phyloP scores from a whole-genome alignment of 2,329 filamentous ascomycete genomes.

The Claviceps spartinae region DNA sequence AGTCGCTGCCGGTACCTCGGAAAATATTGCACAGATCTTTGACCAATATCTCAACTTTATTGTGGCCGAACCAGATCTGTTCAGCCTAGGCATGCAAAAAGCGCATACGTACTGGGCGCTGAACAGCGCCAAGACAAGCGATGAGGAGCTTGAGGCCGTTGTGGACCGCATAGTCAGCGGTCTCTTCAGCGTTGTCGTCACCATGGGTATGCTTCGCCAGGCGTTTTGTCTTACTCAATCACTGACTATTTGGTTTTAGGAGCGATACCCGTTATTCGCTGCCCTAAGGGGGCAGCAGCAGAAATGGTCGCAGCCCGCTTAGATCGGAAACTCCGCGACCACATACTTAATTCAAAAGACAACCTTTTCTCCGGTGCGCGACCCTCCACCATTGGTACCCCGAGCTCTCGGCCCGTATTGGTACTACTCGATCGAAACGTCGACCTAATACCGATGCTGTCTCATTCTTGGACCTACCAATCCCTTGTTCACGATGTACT shows the following conservation, averaged over 20 bases:
- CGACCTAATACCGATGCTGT: conserved; percentile 95
- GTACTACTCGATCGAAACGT: conserved; percentile 92
- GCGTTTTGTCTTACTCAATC: neutral
- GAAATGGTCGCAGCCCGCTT: conserved; percentile 91
- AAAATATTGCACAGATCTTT: conserved; percentile 82
- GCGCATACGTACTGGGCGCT: conserved; percentile 89
- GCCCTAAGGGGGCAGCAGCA: conserved; percentile 81
- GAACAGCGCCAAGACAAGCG: conserved; percentile 82
- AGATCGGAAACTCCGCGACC: conserved; percentile 88
- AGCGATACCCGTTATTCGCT: conserved; percentile 88
- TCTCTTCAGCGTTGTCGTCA: conserved; percentile 96
- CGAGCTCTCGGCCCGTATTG: conserved; percentile 71
- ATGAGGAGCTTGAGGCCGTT: conserved; percentile 75
- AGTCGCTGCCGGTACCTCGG: conserved; percentile 68
- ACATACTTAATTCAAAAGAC: conserved; percentile 94
- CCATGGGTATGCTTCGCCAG: conserved; percentile 55
- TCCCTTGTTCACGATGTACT: conserved; percentile 60
- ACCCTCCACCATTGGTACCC: conserved; percentile 43
- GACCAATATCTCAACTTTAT: conserved; percentile 98
- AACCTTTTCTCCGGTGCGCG: conserved; percentile 75
- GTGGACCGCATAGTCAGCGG: conserved; percentile 90
- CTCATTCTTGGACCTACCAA: conserved; percentile 75
- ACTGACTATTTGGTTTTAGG: conserved; percentile 30
- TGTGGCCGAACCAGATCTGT: conserved; percentile 87
- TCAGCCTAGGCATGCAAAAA: conserved; percentile 85